A percentile compares a stretch with the other conserved stretches of the same genome.
Conservation (phyloP, 495 filamentous ascomycete species). For the Aspergillus sclerotioniger region DNA sequence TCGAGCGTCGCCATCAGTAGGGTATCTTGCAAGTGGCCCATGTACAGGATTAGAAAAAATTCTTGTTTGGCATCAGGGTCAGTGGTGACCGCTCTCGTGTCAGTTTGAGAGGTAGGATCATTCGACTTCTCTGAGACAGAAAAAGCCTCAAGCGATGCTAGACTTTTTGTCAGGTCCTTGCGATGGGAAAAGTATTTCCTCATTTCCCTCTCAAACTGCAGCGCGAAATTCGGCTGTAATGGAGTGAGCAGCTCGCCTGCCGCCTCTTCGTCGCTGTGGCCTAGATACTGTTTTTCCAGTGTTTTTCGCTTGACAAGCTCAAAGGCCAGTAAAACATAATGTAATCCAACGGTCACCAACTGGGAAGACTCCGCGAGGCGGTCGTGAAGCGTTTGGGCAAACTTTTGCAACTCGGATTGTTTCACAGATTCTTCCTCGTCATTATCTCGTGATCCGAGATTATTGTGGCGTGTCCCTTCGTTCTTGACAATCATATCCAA, state of each 20-base stretch:
- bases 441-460: conserved; percentile 3
- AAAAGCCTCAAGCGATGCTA: conserved; percentile 33
- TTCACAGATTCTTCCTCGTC: conserved; percentile 20
- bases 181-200: conserved; percentile 20
- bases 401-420: conserved; percentile 34
- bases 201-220: conserved; percentile 20
- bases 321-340: conserved; percentile 28
- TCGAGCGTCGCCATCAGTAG: conserved; percentile 35
- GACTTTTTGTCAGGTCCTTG: conserved; percentile 23
- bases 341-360: conserved; percentile 25
- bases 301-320: conserved; percentile 29
- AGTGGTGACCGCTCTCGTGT: conserved; percentile 6
- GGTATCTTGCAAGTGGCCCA: conserved; percentile 36
- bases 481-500: conserved; percentile 54
- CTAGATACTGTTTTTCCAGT: conserved; percentile 18
- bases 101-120: conserved; percentile 5
- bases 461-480: conserved; percentile 17
- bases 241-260: conserved; percentile 24
- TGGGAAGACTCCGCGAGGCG: conserved; percentile 53
- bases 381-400: conserved; percentile 61
- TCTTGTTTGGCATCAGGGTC: conserved; percentile 31
- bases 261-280: conserved; percentile 27
- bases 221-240: conserved; percentile 16
- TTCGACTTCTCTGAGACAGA: conserved; percentile 21
- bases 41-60: conserved; percentile 36